Evolutionary conservation across 768 basidiomycete genomes (phyloP), one percentile per base, ranked within the genome.

Genomic region (Sistotremastrum suecicum): DNA sequence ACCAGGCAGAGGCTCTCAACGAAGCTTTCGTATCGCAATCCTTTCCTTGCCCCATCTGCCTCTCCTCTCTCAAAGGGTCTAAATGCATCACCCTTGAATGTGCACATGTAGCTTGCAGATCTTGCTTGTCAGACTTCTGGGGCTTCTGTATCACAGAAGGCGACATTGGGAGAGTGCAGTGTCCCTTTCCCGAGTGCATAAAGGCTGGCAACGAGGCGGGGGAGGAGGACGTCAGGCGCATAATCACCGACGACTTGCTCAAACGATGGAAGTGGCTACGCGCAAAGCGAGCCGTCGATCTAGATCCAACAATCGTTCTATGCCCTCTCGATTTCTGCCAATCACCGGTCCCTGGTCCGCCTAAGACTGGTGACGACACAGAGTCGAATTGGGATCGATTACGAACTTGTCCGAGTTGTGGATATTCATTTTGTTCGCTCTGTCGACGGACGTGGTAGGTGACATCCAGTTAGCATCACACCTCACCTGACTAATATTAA

Each of bases 321-420:
- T 95, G 90, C 61, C 90, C 89, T 1, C 71, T 86, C 62, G 62
- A 71, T 35, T 72, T 76, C 41, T 95, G 90, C 56, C 90, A 92
- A 59, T 70, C 74, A n/a, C 75, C 83, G 11, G 83, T 92, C 5
- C 68, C 74, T 35, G 74, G 71, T 51, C 78, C 83, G 7, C 53
- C 45, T 30, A 61, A 61, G 31, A 60, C 49, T 33, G 64, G 60
- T 36, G 58, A 60, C 1, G 68, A 73, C 33, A 69, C 75, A n/a
- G 77, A 75, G 35, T 71, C 76, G 1, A 71, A 76, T 9, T 90
- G 81, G 78, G 78, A 74, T 31, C 66, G 78, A 44, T 69, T 90
- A 41, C 73, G 90, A 43, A 73, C 71, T 35, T 92, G 90, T 53
- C 62, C 72, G 3, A 59, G 62, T 33, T 94, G 90, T 58, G 65